A percentile compares a stretch with the other conserved stretches of the same genome.
Conservation (phyloP, 2,329 filamentous ascomycete genomes). For the Ascochyta koolunga region DNA sequence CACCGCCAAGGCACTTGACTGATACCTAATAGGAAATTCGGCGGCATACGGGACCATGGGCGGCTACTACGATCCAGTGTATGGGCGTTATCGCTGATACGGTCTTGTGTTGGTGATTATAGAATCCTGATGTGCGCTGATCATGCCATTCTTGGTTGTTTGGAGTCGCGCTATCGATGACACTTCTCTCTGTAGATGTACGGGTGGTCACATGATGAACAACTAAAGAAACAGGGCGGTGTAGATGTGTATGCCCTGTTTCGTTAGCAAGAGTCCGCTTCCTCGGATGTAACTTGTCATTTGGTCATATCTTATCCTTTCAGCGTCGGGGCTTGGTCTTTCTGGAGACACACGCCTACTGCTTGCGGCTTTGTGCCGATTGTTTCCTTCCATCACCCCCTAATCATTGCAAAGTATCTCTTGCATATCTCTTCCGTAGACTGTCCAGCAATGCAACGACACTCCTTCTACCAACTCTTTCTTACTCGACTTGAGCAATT, state of each 20-base stretch:
- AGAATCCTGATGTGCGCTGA: background rate
- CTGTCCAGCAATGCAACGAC: background rate
- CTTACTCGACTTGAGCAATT: background rate
- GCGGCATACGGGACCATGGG: conserved; percentile 3
- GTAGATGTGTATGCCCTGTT: conserved; percentile 16
- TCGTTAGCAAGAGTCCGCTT: conserved; percentile 12
- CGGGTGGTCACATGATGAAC: background rate
- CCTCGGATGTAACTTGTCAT: background rate
- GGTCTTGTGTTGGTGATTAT: background rate
- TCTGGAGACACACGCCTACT: background rate
- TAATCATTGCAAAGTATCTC: background rate
- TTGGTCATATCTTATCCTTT: background rate
- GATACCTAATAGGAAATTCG: conserved; percentile 5
- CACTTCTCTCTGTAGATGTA: conserved; percentile 29
- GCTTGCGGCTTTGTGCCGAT: background rate
- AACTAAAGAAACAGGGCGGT: background rate
- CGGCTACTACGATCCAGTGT: conserved; percentile 34
- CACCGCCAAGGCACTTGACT: conserved; percentile 10
- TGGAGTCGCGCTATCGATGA: background rate
- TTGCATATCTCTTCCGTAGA: background rate
- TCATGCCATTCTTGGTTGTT: background rate
- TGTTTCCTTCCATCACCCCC: background rate
- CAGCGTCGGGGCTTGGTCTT: background rate
- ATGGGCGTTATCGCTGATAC: conserved; percentile 26
- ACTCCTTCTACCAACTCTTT: background rate